Percentiles rank a stretch among this genome's conserved stretches.
Evolutionary conservation across 192 early-diverging fungal species (phyloP).

Genomic region (Dimargaris cristalligena): DNA sequence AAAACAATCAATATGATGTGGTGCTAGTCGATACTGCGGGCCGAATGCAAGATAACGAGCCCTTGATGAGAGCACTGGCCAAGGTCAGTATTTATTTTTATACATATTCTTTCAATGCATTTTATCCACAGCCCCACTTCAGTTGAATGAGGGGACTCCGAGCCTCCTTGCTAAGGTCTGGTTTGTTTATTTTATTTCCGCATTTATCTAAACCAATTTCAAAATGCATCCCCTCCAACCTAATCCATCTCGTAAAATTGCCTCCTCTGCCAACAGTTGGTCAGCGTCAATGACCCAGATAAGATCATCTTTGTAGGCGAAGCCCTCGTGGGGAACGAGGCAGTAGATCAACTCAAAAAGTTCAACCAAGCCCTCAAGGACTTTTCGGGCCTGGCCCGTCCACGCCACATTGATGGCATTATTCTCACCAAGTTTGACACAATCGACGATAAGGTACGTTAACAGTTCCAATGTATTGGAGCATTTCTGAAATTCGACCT

Average conservation of each 20-base stretch:
- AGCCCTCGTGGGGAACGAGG: conserved; percentile 91
- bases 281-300: conserved; percentile 78
- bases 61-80: conserved; percentile 86
- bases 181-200: too few species aligned
- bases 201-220: too few species aligned
- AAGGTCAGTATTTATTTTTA: too few species aligned
- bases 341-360: conserved; percentile 88
- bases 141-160: too few species aligned
- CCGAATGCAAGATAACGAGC: conserved; percentile 97
- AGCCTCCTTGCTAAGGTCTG: too few species aligned
- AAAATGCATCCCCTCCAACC: too few species aligned
- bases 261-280: too few species aligned
- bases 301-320: conserved; percentile 97
- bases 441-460: conserved; percentile 89
- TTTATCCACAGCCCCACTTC: too few species aligned
- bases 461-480: too few species aligned
- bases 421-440: conserved; percentile 95
- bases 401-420: conserved; percentile 89
- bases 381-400: conserved; percentile 60
- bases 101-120: too few species aligned
- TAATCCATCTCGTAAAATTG: too few species aligned
- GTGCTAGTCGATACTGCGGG: conserved; percentile 93
- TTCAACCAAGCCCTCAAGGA: conserved; percentile 88
- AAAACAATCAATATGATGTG: conserved; percentile 60
- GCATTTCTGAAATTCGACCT: too few species aligned